Percentiles rank a stretch among this genome's conserved stretches.
These are phyloP conservation scores for Fusarium hainanense DNA, from an alignment of 2,329 filamentous ascomycete species.

Conservation along the genomic window DNA sequence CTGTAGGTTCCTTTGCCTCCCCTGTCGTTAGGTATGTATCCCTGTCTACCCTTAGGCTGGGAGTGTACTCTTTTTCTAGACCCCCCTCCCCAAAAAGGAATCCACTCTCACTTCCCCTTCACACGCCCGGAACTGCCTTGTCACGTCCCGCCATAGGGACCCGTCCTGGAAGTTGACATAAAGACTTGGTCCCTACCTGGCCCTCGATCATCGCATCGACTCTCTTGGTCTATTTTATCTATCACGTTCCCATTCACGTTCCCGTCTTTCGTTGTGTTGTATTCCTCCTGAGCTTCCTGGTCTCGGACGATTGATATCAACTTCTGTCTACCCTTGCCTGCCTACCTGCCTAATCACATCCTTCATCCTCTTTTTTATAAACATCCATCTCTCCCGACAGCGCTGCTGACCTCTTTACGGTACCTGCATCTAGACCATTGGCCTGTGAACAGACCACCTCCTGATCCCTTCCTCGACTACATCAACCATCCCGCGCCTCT, in stretches of 20 bases:
- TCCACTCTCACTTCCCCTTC: conserved; percentile 39
- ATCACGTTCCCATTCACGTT: conserved; percentile 17
- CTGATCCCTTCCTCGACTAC: conserved; percentile 42
- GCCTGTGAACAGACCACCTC: conserved; percentile 47
- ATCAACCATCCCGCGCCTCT: conserved; percentile 29
- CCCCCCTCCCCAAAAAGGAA: conserved; percentile 20
- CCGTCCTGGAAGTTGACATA: conserved; percentile 47
- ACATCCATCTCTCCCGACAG: conserved; percentile 30
- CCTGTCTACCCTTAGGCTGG: conserved; percentile 6
- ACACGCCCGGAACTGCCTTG: conserved; percentile 42
- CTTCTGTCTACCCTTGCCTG: conserved; percentile 6
- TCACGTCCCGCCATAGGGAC: conserved; percentile 47
- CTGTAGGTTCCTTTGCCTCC: conserved; percentile 2
- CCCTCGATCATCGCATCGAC: conserved; percentile 44
- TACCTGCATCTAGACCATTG: conserved; percentile 46
- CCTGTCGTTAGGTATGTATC: conserved; percentile 23
- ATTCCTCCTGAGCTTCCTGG: conserved; percentile 30
- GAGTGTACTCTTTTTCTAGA: conserved; percentile 29
- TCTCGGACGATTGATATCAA: conserved; percentile 35
- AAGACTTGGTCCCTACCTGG: conserved; percentile 48
- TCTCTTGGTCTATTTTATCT: conserved; percentile 44
- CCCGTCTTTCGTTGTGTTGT: conserved; percentile 29
- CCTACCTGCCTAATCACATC: conserved; percentile 12
- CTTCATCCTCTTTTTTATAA: conserved; percentile 20
- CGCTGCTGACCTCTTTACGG: conserved; percentile 43